Evolutionary conservation across 257 asterid species (phyloP), one percentile per base, ranked within the genome.

Genomic region (Gardenia jasminoides): DNA sequence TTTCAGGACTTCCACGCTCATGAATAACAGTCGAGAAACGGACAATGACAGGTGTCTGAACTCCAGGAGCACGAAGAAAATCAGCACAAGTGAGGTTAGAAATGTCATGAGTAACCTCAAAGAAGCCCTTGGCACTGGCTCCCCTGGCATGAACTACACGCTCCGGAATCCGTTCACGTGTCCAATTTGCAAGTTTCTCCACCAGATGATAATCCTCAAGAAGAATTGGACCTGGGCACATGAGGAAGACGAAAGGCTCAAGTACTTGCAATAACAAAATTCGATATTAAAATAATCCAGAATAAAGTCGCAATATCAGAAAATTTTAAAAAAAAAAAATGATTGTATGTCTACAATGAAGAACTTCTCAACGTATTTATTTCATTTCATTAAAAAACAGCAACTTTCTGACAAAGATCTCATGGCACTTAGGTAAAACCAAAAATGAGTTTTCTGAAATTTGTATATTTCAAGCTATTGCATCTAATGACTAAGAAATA

Each of bases 71-170:
- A 50, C 97, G 92, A 54, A 95, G 99, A 88, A 93, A 95, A 77
- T 95, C 98, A 69, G 99, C 99, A 78, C 98, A 93, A 10, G 97
- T 90, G 69, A 95, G 97, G 83, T 91, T 84, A 59, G 98, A 82
- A 33, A 95, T 85, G 76, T 95, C 97, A 83, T 95, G 98, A 54
- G 98, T 95, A 81, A 90, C 99, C 91, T 95, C 99, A 50, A 95
- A 95, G 77, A 95, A 95, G 1, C 99, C 99, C 91, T 93, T 95
- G 80, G 99, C 98, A 77, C 98, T 95, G 59, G 99, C 99, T 68
- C 99, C 98, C 80, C 99, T 85, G 17, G 98, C 98, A 67, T 93
- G 99, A 52, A 95, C 99, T n/a, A 95, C 97, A 67, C 97, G 97
- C 52, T 95, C 99, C 2, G 99, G 99, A 79, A 93, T 95, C 58